Percentiles rank a stretch among this genome's conserved stretches.
Conservation (phyloP, 352 stramenopile species). For the Globisporangium acanthophoron region DNA sequence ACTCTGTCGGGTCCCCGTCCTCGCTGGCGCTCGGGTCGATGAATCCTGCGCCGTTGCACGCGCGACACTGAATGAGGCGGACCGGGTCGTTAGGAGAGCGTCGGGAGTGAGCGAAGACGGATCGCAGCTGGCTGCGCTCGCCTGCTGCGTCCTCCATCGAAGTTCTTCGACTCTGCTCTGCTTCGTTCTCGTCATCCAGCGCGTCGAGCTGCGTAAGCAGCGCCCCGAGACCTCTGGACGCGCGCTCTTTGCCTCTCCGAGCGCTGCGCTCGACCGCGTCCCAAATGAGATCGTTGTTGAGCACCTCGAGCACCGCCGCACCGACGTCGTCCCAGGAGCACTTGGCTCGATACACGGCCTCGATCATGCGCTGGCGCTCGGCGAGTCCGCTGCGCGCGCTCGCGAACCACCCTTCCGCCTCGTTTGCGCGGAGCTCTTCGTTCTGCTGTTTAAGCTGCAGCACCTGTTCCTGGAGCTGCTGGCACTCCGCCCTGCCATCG, state of each 20-base stretch:
- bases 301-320: constrained; percentile 40
- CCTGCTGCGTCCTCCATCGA: not conserved
- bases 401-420: constrained; percentile 39
- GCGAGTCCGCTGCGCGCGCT: constrained; percentile 27
- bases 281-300: constrained; percentile 67
- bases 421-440: constrained; percentile 17
- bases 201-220: constrained; percentile 33
- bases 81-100: constrained; percentile 17
- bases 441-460: constrained; percentile 36
- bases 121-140: constrained; percentile 5
- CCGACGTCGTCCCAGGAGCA: constrained; percentile 55
- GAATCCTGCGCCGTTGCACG: constrained; percentile 50
- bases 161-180: not conserved
- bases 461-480: constrained; percentile 48
- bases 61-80: constrained; percentile 41
- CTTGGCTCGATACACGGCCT: constrained; percentile 44
- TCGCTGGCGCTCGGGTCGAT: constrained; percentile 20
- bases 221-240: constrained; percentile 39
- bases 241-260: constrained; percentile 28
- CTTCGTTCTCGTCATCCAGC: not conserved
- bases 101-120: constrained; percentile 6
- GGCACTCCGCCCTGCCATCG: constrained; percentile 24
- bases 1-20: constrained; percentile 13
- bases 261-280: constrained; percentile 42
- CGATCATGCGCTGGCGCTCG: constrained; percentile 51